These are phyloP conservation scores for Canariomyces notabilis DNA, from an alignment of 2,329 filamentous ascomycete species.

Conservation along the genomic window DNA sequence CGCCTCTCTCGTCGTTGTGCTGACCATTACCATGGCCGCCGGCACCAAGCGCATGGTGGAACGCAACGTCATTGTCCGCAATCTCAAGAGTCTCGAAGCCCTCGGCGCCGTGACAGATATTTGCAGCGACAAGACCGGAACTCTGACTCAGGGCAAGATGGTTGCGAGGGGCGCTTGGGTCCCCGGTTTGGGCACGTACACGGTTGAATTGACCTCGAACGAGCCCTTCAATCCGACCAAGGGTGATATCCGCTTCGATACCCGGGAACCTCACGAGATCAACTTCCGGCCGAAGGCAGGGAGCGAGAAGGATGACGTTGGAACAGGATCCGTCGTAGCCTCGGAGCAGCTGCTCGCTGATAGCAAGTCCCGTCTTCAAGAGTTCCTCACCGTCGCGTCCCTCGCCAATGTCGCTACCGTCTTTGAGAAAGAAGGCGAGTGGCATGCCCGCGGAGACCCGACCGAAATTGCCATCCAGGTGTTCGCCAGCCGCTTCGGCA, in stretches of 20 bases:
- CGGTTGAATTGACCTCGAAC: conserved; percentile 49
- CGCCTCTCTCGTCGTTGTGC: conserved; percentile 54
- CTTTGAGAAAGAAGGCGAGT: conserved; percentile 26
- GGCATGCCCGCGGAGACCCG: conserved; percentile 55
- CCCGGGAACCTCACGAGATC: conserved; percentile 18
- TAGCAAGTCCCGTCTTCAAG: conserved; percentile 44
- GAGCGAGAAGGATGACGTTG: not conserved
- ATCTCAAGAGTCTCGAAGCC: conserved; percentile 62
- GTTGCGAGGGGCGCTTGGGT: conserved; percentile 60
- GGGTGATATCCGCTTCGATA: conserved; percentile 39
- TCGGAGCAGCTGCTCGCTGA: conserved; percentile 36
- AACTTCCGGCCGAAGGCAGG: conserved; percentile 16
- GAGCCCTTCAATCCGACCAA: conserved; percentile 59
- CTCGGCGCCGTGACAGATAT: conserved; percentile 65
- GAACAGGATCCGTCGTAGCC: conserved; percentile 24
- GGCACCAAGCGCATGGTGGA: conserved; percentile 53
- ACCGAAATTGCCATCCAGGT: conserved; percentile 73
- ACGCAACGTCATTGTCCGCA: conserved; percentile 52
- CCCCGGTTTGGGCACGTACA: conserved; percentile 46
- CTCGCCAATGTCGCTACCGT: conserved; percentile 36
- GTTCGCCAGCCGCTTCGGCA: conserved; percentile 63
- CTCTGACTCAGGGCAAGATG: conserved; percentile 63
- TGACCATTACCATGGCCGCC: conserved; percentile 60
- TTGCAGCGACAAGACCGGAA: conserved; percentile 67
- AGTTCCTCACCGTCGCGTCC: conserved; percentile 37